phyloP scores from a whole-genome alignment of 2,329 filamentous ascomycete species.

The Alternaria arbusti region DNA sequence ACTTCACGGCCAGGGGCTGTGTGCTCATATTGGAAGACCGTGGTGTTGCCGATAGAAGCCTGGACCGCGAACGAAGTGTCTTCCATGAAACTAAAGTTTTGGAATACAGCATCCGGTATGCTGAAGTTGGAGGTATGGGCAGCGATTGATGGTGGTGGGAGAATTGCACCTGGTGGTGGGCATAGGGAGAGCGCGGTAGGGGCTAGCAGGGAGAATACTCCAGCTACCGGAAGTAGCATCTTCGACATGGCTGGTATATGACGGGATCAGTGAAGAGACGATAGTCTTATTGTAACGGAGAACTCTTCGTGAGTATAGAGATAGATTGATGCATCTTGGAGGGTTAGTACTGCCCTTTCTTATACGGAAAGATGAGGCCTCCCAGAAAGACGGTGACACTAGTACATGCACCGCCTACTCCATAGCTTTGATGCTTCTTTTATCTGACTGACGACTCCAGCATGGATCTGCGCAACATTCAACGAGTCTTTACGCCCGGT shows the following conservation, averaged over 20 bases:
- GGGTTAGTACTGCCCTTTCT: not conserved
- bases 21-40: slow-evolving; percentile 24
- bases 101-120: slow-evolving; percentile 9
- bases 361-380: not conserved
- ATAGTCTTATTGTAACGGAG: not conserved
- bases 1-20: slow-evolving; percentile 19
- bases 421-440: not conserved
- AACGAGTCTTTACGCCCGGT: not conserved
- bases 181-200: slow-evolving; percentile 17
- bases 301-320: not conserved
- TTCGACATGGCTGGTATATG: not conserved
- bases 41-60: slow-evolving; percentile 25
- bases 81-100: slow-evolving; percentile 3
- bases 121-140: slow-evolving; percentile 2
- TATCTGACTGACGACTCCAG: not conserved
- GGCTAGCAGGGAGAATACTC: not conserved
- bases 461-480: not conserved
- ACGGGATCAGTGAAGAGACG: not conserved
- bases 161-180: slow-evolving; percentile 28
- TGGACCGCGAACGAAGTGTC: slow-evolving; percentile 33
- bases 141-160: slow-evolving; percentile 25
- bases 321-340: not conserved
- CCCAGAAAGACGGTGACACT: not conserved
- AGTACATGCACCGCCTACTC: not conserved
- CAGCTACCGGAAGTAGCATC: not conserved